Evolutionary conservation across 371 early-diverging fungal species (phyloP).

Genomic region (Mucor lusitanicus): DNA sequence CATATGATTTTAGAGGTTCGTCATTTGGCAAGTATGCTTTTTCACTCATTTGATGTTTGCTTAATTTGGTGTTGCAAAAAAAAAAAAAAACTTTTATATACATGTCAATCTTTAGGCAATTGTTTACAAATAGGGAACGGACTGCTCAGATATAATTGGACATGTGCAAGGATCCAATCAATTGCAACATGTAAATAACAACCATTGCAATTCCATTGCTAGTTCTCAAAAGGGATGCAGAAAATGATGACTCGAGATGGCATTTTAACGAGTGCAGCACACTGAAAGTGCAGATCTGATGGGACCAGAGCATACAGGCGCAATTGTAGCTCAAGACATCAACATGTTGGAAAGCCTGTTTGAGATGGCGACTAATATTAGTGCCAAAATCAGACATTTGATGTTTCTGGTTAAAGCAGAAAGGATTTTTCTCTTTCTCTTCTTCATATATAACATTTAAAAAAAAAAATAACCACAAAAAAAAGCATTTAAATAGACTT

Average conservation of each 20-base stretch:
- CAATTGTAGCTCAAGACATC: not conserved
- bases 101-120: not conserved
- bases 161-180: not conserved
- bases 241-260: not conserved
- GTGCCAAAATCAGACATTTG: not conserved
- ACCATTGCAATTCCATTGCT: not conserved
- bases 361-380: not conserved
- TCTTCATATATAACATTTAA: not conserved
- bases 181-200: not conserved
- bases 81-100: slow-evolving; percentile 2
- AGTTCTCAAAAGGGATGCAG: not conserved
- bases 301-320: not conserved
- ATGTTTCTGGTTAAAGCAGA: not conserved
- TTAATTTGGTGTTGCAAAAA: not conserved
- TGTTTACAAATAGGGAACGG: not conserved
- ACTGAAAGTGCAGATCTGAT: not conserved
- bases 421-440: not conserved
- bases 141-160: not conserved
- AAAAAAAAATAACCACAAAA: not conserved
- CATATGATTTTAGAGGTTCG: slow-evolving; percentile 18
- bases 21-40: slow-evolving; percentile 22
- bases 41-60: slow-evolving; percentile 21
- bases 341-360: not conserved
- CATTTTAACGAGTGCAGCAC: not conserved
- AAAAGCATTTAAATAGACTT: not conserved